Evolutionary conservation across 805 yeast genomes (phyloP).

Genomic region (Wickerhamiella australiensis): DNA sequence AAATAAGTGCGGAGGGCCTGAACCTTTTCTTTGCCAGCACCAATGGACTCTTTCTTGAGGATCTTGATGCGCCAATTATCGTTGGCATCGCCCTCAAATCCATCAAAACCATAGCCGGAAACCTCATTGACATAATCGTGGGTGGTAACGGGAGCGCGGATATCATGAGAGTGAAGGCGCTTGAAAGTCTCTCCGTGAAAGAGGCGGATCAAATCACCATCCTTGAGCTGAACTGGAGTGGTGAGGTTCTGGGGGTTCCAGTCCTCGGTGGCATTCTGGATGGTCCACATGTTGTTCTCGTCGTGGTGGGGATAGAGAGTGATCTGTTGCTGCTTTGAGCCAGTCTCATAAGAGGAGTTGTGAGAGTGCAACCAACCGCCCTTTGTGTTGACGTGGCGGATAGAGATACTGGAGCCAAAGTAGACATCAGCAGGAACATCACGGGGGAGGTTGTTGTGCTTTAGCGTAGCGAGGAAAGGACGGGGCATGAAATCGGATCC

Average conservation of each 20-base stretch:
- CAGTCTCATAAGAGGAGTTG: constrained; percentile 58
- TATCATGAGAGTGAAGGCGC: constrained; percentile 56
- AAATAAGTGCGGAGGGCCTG: constrained; percentile 58
- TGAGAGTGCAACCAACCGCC: constrained; percentile 85
- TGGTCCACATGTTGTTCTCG: constrained; percentile 66
- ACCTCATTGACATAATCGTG: constrained; percentile 86
- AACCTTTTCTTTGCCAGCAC: constrained; percentile 31
- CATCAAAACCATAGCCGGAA: constrained; percentile 52
- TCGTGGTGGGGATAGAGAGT: constrained; percentile 48
- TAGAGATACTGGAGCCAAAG: constrained; percentile 56
- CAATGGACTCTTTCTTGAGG: constrained; percentile 29
- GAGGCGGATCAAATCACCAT: constrained; percentile 50
- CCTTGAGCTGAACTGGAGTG: constrained; percentile 38
- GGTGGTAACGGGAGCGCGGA: constrained; percentile 78
- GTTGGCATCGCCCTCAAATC: constrained; percentile 51
- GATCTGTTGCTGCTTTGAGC: constrained; percentile 95
- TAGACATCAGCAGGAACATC: constrained; percentile 52
- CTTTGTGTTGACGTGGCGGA: constrained; percentile 56
- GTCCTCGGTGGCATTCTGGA: constrained; percentile 37
- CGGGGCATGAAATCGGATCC: constrained; percentile 57
- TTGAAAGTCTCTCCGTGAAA: constrained; percentile 59
- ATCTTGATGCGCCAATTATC: constrained; percentile 60
- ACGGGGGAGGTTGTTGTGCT: constrained; percentile 32
- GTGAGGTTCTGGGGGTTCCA: constrained; percentile 21
- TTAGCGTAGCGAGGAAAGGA: constrained; percentile 49